Percentiles rank a stretch among this genome's conserved stretches.
Conservation (phyloP, 805 yeast genomes). For the Vanderwaltozyma tropicalis region DNA sequence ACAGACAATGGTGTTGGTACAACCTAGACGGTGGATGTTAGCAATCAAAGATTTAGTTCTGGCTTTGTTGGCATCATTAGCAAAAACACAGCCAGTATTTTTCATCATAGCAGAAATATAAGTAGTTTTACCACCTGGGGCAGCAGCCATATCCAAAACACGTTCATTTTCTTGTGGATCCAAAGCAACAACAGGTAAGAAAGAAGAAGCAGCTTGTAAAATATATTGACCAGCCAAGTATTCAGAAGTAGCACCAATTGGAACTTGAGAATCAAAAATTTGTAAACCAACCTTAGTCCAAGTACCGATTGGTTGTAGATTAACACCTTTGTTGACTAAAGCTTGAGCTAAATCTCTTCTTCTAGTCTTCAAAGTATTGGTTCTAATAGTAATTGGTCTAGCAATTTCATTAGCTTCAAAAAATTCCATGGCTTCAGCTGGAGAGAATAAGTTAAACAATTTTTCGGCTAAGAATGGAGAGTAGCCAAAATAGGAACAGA, state of each 20-base stretch:
- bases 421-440: slow-evolving; percentile 94
- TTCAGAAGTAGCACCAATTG: slow-evolving; percentile 99
- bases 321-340: slow-evolving; percentile 91
- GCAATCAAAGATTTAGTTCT: slow-evolving; percentile 95
- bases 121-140: slow-evolving; percentile 98
- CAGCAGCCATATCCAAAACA: slow-evolving; percentile 96
- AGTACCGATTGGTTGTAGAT: slow-evolving; percentile 89
- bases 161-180: slow-evolving; percentile 97
- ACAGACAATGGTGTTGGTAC: slow-evolving; percentile 92
- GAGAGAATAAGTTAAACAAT: slow-evolving; percentile 81
- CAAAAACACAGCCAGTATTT: slow-evolving; percentile 94
- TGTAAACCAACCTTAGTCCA: slow-evolving; percentile 99
- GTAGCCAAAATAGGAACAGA: slow-evolving; percentile 90
- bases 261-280: slow-evolving; percentile 97
- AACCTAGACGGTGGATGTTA: slow-evolving; percentile 92
- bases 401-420: slow-evolving; percentile 97
- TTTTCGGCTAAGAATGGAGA: slow-evolving; percentile 87
- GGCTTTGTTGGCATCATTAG: slow-evolving; percentile 93
- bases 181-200: slow-evolving; percentile 94
- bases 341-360: slow-evolving; percentile 94
- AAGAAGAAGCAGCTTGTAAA: slow-evolving; percentile 96
- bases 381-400: slow-evolving; percentile 92
- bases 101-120: slow-evolving; percentile 93
- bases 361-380: slow-evolving; percentile 91
- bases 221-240: slow-evolving; percentile 96